Conservation (phyloP, 176 grass and related monocot genomes). For the Carex kokanica region DNA sequence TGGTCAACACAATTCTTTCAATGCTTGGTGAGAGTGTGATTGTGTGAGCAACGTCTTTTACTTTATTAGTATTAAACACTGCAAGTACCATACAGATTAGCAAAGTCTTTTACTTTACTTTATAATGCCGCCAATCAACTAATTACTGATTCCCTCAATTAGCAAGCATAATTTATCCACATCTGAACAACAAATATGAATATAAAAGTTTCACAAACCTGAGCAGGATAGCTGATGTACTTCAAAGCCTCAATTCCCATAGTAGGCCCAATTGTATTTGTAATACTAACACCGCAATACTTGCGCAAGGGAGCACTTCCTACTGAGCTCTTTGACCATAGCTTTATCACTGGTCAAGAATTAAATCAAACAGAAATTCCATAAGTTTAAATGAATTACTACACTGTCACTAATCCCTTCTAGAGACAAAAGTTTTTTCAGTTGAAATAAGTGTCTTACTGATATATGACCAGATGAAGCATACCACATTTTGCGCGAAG, state of each 20-base stretch:
- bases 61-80: background rate
- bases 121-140: background rate
- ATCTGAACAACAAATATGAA: background rate
- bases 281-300: slow-evolving; percentile 78
- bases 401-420: background rate
- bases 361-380: background rate
- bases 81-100: background rate
- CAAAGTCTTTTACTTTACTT: too few relatives aligned
- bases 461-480: slow-evolving; percentile 89
- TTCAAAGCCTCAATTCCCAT: slow-evolving; percentile 96
- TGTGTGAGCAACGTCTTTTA: background rate
- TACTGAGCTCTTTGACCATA: slow-evolving; percentile 61
- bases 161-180: background rate
- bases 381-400: background rate
- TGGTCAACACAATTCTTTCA: background rate
- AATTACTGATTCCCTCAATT: background rate
- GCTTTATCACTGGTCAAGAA: slow-evolving; percentile 63
- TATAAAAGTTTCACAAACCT: slow-evolving; percentile 33
- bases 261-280: slow-evolving; percentile 88
- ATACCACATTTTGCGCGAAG: slow-evolving; percentile 82
- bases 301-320: slow-evolving; percentile 58
- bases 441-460: slow-evolving; percentile 46
- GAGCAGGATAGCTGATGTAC: slow-evolving; percentile 99
- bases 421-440: slow-evolving; percentile 1
- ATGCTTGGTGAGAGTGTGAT: background rate